These are phyloP conservation scores for Papilionanthe hybrid DNA, from an alignment of 116 monocot species.

Conservation along the genomic window DNA sequence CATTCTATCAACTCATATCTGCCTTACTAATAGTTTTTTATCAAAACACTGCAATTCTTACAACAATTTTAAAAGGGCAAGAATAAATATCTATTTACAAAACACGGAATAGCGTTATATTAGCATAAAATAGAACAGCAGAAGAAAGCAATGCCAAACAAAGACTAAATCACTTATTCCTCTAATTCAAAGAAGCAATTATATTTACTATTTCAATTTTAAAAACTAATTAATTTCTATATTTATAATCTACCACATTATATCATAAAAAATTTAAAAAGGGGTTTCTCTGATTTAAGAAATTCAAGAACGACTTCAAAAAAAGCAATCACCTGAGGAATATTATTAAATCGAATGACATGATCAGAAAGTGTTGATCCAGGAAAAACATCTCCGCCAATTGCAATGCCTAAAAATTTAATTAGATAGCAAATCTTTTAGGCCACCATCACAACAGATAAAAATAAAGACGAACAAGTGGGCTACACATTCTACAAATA, in stretches of 20 bases:
- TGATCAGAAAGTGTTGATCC: constrained; percentile 99
- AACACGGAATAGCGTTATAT: no score
- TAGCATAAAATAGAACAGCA: no score
- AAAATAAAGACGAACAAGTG: background rate
- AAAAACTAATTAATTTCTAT: background rate
- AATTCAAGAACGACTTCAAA: background rate
- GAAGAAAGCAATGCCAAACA: no score
- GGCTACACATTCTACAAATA: background rate
- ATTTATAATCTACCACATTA: background rate
- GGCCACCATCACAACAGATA: background rate
- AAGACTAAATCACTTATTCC: background rate
- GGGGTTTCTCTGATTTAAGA: background rate
- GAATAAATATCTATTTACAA: no score
- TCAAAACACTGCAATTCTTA: no score
- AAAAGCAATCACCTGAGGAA: constrained; percentile 69
- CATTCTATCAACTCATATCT: no score
- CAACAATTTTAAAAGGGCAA: no score
- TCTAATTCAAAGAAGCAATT: background rate
- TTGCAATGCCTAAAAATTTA: constrained; percentile 74
- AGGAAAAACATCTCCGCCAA: constrained; percentile 98
- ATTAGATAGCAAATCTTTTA: background rate
- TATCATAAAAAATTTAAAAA: background rate
- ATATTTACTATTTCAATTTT: background rate
- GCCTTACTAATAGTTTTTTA: no score
- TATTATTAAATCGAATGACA: constrained; percentile 88